A percentile compares a stretch with the other conserved stretches of the same genome.
Conservation (phyloP, 768 basidiomycete species). For the Lentinula detonsa region DNA sequence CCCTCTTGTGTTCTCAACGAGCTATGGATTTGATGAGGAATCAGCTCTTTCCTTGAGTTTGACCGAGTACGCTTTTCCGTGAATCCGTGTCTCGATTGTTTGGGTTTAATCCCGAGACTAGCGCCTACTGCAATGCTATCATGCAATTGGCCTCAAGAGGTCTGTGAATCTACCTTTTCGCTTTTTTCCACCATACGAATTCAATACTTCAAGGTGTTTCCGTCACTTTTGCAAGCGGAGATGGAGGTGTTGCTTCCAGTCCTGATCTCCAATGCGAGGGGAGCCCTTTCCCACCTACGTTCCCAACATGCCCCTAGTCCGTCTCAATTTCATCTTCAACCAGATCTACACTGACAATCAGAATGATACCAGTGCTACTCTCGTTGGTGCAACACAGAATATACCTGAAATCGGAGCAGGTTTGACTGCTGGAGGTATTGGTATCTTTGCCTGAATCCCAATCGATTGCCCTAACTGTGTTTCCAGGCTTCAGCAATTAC, state of each 20-base stretch:
- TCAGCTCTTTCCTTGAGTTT: neutral
- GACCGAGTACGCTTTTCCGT: neutral
- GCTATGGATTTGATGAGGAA: slow-evolving; percentile 2
- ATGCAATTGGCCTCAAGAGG: slow-evolving; percentile 8
- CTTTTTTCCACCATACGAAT: neutral
- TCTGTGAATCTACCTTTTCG: neutral
- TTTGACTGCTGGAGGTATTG: slow-evolving; percentile 14
- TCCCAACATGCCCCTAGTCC: slow-evolving; percentile 39
- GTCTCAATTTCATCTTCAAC: slow-evolving; percentile 4
- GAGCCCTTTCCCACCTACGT: slow-evolving; percentile 27
- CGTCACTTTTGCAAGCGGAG: slow-evolving; percentile 28
- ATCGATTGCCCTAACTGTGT: neutral
- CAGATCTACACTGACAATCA: slow-evolving; percentile 13
- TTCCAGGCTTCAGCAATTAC: slow-evolving; percentile 11
- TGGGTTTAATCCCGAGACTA: slow-evolving; percentile 15
- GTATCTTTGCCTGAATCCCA: neutral
- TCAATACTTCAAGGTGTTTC: slow-evolving; percentile 35
- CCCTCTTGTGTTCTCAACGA: slow-evolving; percentile 18
- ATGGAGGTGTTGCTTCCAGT: slow-evolving; percentile 31
- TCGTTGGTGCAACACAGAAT: slow-evolving; percentile 30
- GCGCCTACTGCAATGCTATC: slow-evolving; percentile 16
- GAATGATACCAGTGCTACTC: slow-evolving; percentile 16
- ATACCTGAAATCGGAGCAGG: slow-evolving; percentile 18
- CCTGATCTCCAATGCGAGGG: slow-evolving; percentile 39
- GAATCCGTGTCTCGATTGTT: slow-evolving; percentile 14